These are phyloP conservation scores for Talaromyces ruber DNA, from an alignment of 495 filamentous ascomycete genomes.

Conservation along the genomic window DNA sequence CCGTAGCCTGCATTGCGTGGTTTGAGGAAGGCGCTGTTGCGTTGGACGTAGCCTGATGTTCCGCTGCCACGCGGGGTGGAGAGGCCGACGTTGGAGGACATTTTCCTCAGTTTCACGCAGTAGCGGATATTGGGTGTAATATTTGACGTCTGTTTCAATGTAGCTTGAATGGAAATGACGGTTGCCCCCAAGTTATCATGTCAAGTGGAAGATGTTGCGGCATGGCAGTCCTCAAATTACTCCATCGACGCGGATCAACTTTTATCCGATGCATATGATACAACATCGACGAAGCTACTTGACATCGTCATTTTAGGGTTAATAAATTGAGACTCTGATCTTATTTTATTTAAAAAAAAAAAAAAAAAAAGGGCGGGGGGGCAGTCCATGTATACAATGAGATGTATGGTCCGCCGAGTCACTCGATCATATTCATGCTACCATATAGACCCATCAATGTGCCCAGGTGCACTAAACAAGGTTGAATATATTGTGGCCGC, in stretches of 20 bases:
- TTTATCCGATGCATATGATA: background rate
- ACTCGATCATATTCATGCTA: background rate
- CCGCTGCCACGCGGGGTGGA: constrained; percentile 89
- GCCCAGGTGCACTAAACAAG: no score
- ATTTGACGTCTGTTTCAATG: background rate
- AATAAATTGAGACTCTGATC: no score
- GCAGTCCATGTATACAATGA: background rate
- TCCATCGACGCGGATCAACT: background rate
- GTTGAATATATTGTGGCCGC: background rate
- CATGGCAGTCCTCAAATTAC: background rate
- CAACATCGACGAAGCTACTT: background rate
- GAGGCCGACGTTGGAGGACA: constrained; percentile 98
- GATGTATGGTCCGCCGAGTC: background rate
- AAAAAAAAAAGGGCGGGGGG: no score
- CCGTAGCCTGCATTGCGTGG: constrained; percentile 53
- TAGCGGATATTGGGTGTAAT: background rate
- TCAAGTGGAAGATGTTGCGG: background rate
- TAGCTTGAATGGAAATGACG: background rate
- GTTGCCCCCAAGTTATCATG: background rate
- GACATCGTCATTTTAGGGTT: background rate
- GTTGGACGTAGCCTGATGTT: constrained; percentile 95
- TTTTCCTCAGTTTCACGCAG: constrained; percentile 20
- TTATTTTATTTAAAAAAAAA: no score
- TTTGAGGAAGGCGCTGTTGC: constrained; percentile 79
- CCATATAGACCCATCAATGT: no score